Conservation (phyloP, 1,284 basidiomycete species). For the Melampsora larici-populina region DNA sequence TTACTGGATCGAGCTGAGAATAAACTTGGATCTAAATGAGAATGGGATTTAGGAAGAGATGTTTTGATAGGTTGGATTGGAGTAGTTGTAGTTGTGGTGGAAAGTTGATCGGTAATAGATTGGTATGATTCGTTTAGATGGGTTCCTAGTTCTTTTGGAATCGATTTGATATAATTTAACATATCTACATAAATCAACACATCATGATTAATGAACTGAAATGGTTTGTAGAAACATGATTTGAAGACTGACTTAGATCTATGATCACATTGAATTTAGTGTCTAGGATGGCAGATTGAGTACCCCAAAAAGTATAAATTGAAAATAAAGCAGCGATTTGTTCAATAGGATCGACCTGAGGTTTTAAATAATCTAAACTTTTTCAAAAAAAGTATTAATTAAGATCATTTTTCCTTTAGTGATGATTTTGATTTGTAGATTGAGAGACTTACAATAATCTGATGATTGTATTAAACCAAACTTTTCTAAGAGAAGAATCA, state of each 20-base stretch:
- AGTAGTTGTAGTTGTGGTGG: not conserved
- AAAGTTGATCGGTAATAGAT: not conserved
- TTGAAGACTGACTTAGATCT: conserved; percentile 15
- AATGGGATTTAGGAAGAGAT: not conserved
- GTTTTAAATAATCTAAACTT: not conserved
- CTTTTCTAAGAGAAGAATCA: conserved; percentile 21
- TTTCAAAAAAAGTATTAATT: no score
- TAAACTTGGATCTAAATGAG: conserved; percentile 25
- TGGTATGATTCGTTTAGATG: not conserved
- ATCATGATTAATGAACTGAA: not conserved
- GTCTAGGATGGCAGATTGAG: conserved; percentile 17
- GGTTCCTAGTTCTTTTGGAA: not conserved
- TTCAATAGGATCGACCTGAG: not conserved
- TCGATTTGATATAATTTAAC: not conserved
- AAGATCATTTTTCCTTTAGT: no score
- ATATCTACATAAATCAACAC: not conserved
- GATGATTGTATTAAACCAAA: conserved; percentile 23
- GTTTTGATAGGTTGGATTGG: not conserved
- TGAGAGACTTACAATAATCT: conserved; percentile 10
- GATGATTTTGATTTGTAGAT: no score
- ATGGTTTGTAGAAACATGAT: no score
- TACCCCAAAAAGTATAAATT: conserved; percentile 26
- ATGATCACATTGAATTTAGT: conserved; percentile 5
- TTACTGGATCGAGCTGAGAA: not conserved
- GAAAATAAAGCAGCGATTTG: conserved; percentile 21